Conservation (phyloP, 345 rosid genomes). For the Acer saccharum region DNA sequence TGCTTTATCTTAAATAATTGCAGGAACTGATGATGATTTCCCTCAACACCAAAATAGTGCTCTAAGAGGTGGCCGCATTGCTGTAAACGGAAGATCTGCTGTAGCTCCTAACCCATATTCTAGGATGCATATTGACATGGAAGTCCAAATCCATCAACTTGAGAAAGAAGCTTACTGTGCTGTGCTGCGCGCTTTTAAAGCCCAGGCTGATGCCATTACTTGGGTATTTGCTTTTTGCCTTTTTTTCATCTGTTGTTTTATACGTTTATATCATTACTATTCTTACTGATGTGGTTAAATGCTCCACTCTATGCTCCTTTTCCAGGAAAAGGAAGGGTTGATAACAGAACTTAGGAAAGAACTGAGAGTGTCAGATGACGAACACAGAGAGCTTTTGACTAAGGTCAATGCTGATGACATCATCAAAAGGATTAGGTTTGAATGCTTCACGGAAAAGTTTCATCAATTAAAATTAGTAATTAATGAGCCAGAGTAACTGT, state of each 20-base stretch:
- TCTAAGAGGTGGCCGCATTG: conserved; percentile 32
- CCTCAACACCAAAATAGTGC: conserved; percentile 41
- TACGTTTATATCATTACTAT: background rate
- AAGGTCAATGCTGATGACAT: conserved; percentile 86
- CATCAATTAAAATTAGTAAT: conserved; percentile 12
- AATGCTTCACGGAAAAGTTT: conserved; percentile 25
- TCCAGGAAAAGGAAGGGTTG: conserved; percentile 90
- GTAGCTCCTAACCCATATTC: conserved; percentile 41
- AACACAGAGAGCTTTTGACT: conserved; percentile 86
- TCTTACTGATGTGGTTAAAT: conserved; percentile 9
- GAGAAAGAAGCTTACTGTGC: conserved; percentile 98
- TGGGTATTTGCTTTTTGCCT: conserved; percentile 61
- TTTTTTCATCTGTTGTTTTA: background rate
- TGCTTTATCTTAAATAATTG: conserved; percentile 20
- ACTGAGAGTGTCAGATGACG: conserved; percentile 93
- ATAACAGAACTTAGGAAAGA: conserved; percentile 96
- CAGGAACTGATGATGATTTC: conserved; percentile 54
- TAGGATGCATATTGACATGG: conserved; percentile 60
- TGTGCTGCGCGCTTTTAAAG: conserved; percentile 94
- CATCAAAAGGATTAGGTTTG: conserved; percentile 78
- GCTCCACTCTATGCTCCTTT: background rate
- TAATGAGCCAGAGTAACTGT: conserved; percentile 5
- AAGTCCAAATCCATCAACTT: conserved; percentile 83
- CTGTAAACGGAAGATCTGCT: conserved; percentile 43
- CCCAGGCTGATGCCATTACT: conserved; percentile 95